Evolutionary conservation across 2,329 filamentous ascomycete species (phyloP), one percentile per base, ranked within the genome.

Genomic region (Cryoendolithus antarcticus): DNA sequence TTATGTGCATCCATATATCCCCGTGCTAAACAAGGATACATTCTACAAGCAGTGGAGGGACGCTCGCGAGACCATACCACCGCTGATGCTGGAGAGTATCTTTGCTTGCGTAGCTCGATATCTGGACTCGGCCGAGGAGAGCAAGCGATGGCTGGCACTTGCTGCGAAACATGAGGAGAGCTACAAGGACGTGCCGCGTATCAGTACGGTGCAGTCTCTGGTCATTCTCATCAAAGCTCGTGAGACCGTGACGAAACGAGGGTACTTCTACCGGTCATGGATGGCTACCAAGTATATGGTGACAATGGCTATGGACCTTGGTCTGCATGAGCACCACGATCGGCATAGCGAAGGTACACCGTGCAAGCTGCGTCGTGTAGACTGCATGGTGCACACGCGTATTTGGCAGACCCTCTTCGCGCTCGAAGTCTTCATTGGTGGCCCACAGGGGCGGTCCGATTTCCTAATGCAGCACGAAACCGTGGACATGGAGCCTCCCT

Each of bases 211-310:
- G 7, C 89, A 96, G 62, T 89, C 86, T 3, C 68, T 94, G 44
- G 65, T 95, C 33, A 79, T 96, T 33, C 71, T 95, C 11, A 65
- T 95, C 32, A 96, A 96, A 60, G 91, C 89, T 1, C 75, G 86
- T 46, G 89, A 96, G 60, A 82, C 84, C n/a, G 78, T 82, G 6
- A 88, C 89, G 0, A 93, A 93, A 56, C 78, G 85, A 44, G 91
- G 91, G 1, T 96, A 96, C 57, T 96, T 91, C 60, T 96, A 91
- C 62, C 80, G 89, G 30, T 96, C 91, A 0, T 96, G 91, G 89
- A 93, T 95, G 77, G 85, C 83, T 4, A 77, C 93, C 12, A 89
- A 94, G 38, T 85, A 88, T 44, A 86, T 89, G 46, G 81, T 93
- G 6, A 81, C 86, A 34, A 94, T 96, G 85, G 86, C 78, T 19